Conservation (phyloP, 768 basidiomycete species). For the Inosperma sp. region DNA sequence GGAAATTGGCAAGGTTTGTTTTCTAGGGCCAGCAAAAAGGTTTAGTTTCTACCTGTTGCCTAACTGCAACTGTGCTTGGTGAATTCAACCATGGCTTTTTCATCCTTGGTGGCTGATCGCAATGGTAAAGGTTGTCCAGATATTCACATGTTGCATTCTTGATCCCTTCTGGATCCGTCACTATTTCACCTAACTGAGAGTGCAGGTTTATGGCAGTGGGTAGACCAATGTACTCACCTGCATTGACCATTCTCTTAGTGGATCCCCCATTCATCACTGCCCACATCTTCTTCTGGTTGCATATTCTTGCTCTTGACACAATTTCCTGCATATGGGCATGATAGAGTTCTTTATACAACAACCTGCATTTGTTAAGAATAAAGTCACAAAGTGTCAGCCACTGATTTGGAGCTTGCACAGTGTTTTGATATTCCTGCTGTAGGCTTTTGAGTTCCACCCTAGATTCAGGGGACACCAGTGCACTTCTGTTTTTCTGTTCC, state of each 20-base stretch:
- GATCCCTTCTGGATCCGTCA: conserved; percentile 12
- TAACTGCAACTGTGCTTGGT: conserved; percentile 13
- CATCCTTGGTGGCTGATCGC: conserved; percentile 5
- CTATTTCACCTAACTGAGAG: background rate
- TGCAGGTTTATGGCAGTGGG: conserved; percentile 9
- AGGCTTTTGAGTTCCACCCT: background rate
- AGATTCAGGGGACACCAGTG: background rate
- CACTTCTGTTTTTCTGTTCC: background rate
- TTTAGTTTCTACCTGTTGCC: conserved; percentile 5
- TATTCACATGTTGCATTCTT: conserved; percentile 15
- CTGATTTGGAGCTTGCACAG: background rate
- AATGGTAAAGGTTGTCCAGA: conserved; percentile 17
- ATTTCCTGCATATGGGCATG: background rate
- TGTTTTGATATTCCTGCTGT: background rate
- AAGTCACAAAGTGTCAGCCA: background rate
- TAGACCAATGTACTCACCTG: background rate
- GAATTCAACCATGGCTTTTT: conserved; percentile 21
- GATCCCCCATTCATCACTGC: background rate
- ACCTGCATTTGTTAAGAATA: background rate
- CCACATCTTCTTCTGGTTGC: background rate
- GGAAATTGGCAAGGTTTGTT: conserved; percentile 9
- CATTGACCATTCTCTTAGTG: background rate
- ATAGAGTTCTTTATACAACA: background rate
- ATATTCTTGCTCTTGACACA: background rate
- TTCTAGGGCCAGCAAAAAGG: conserved; percentile 25